phyloP scores from a whole-genome alignment of 257 asterid species.

The Penstemon davidsonii region DNA sequence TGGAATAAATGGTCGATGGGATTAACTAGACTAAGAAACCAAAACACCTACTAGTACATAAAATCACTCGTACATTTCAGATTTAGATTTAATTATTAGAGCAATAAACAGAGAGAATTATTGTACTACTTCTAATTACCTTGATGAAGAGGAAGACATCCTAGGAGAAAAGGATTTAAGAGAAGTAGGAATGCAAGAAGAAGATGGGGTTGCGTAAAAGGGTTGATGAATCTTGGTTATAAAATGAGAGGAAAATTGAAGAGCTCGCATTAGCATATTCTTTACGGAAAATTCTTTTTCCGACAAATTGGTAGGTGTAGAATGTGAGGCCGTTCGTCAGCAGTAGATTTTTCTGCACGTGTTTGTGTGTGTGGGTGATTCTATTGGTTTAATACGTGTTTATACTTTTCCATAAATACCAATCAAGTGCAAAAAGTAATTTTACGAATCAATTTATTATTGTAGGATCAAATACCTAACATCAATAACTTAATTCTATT shows the following conservation, averaged over 20 bases:
- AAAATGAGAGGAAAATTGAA: conserved; percentile 29
- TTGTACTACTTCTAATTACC: conserved; percentile 8
- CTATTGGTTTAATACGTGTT: no score
- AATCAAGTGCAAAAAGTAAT: no score
- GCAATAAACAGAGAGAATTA: not conserved
- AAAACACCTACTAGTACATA: not conserved
- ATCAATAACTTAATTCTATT: no score
- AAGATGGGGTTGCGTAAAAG: not conserved
- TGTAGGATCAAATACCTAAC: no score
- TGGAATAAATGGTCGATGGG: not conserved
- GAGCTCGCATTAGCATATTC: conserved; percentile 26
- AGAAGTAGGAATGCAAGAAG: conserved; percentile 3
- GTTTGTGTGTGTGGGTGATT: no score
- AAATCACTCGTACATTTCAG: no score
- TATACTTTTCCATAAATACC: no score
- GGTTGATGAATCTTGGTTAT: conserved; percentile 26
- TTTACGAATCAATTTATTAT: no score
- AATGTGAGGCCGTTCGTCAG: no score
- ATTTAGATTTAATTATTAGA: not conserved
- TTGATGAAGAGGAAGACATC: conserved; percentile 29
- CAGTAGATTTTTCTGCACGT: no score
- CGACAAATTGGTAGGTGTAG: no score
- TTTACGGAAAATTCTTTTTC: no score
- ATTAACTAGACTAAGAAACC: not conserved
- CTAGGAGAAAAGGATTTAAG: conserved; percentile 25